Evolutionary conservation across 73 alveolate genomes (phyloP), one percentile per base, ranked within the genome.

Genomic region (Stentor roeselii): DNA sequence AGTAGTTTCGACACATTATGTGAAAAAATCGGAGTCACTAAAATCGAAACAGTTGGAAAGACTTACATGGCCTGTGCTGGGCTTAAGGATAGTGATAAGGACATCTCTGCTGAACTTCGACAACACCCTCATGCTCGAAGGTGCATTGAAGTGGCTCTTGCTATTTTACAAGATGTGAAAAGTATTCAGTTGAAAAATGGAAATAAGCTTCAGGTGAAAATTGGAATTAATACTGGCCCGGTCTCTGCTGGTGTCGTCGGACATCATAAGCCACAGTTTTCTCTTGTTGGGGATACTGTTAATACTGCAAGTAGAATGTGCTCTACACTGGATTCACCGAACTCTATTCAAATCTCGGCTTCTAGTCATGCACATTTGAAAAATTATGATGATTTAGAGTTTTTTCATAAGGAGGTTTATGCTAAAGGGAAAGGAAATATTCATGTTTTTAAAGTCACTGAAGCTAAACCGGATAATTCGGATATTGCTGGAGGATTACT

Each of bases 181-280:
- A 35, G 39, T 76, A 39, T 39, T 11, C 15, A 35, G 37, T 40
- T 76, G 0, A 21, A 15, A 21, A 21, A 76, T 39, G 84, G 84
- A 6, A 2, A 21, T 39, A 76, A 21, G 6, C 3, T 76, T 0
- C 3, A 41, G 14, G 98, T 97, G 27, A 96, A 95, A 95, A 96
- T 97, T 15, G 99, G 99, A 38, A 93, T 98, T 60, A 98, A 98
- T 84, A 91, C 96, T 59, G 99, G 99, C 21, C 87, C 93, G 67
- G 99, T 97, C 14, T 91, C 96, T 36, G 96, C 99, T 3, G 99
- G 99, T 3, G 99, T 97, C 39, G 98, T 98, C 3, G 99, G 99
- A 6, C 94, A 91, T 42, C 99, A 95, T 84, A 93, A 95, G 78
- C 99, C 99, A 0, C 97, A 97, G 84, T 98, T 97, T 92, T 93